Base-by-base conservation (phyloP, 108 stramenopile genomes). In the Conticribra weissflogii region DNA sequence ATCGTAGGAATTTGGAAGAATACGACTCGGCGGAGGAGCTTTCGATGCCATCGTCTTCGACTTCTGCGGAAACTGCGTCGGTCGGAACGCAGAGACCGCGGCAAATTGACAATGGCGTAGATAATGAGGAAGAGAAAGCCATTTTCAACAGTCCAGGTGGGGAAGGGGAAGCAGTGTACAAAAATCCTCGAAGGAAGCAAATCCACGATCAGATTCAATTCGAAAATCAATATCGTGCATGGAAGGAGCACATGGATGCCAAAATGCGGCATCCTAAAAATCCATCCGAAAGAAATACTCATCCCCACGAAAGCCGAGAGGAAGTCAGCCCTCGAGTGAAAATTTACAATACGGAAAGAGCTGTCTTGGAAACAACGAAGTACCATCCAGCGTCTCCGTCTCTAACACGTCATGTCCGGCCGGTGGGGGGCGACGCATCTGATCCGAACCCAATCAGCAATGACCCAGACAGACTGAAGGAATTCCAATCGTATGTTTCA, bases 401-500 rank as follows among this genome's bases (percentile, higher is more conserved):
- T 12, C 36, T 12, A 41, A 41, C 5, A 41, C 36, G 36, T 41
- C 36, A 5, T 9, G 36, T 12, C 5, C 36, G 36, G 12, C 36
- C 36, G 12, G 36, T 41, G 48, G 25, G 28, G 24, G 63, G 63
- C 31, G 7, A 53, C 33, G 52, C 52, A 34, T 29, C 34, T 31
- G 25, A 32, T 3, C 23, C 66, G 12, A 54, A 54, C 21, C 23
- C 23, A 0, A 36, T 60, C 23, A 44, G 21, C 34, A 32, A 29
- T 2, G 28, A 60, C 3, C 59, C 59, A 45, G 4, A 19, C 1
- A 32, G 17, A 17, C 36, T 23, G 41, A 23, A 2, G 19, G 17
- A 54, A 16, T 53, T 66, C 12, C 32, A 33, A 2, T 33, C 31
- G 28, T 66, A 54, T 17, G 53, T 54, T 2, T 52, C 66, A 1